Evolutionary conservation across 1,284 basidiomycete species (phyloP).

Genomic region (Fomitiporia mediterranea): DNA sequence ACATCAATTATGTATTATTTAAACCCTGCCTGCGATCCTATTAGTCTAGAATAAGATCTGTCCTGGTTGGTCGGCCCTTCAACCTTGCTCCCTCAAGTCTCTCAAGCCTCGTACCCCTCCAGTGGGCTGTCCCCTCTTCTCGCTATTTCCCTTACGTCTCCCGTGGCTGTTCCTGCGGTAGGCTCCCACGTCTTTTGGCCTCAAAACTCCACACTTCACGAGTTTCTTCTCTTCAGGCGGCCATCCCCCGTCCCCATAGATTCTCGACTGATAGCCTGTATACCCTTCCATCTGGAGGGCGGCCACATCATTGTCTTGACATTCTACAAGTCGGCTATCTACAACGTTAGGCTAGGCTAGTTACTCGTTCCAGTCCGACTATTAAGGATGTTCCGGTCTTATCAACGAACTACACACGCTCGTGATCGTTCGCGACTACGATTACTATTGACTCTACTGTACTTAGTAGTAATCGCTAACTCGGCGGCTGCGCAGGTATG

Average conservation of each 20-base stretch:
- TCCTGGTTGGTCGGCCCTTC: constrained; percentile 17
- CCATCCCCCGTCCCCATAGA: neutral
- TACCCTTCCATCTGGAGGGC: neutral
- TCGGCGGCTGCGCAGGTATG: constrained; percentile 6
- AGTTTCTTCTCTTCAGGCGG: neutral
- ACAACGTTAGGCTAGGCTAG: neutral
- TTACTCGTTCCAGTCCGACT: neutral
- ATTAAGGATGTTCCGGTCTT: constrained; percentile 5
- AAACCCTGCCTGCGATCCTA: constrained; percentile 9
- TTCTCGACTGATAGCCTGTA: constrained; percentile 9
- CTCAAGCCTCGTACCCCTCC: constrained; percentile 16
- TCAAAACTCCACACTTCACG: constrained; percentile 1
- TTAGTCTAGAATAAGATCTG: constrained; percentile 12
- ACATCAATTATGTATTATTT: neutral
- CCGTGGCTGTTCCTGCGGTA: neutral
- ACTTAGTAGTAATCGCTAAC: neutral
- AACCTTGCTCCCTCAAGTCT: constrained; percentile 12
- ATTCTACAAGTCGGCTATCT: too few species aligned
- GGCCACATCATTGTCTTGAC: neutral
- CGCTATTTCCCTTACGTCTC: neutral
- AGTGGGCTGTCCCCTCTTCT: constrained; percentile 5
- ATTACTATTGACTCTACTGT: neutral
- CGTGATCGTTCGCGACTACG: constrained; percentile 7
- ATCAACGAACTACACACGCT: neutral
- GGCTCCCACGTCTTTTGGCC: constrained; percentile 9